Percentiles rank a stretch among this genome's conserved stretches.
Evolutionary conservation across 139 green algal species (phyloP).

Genomic region (Coccomyxa sp.): DNA sequence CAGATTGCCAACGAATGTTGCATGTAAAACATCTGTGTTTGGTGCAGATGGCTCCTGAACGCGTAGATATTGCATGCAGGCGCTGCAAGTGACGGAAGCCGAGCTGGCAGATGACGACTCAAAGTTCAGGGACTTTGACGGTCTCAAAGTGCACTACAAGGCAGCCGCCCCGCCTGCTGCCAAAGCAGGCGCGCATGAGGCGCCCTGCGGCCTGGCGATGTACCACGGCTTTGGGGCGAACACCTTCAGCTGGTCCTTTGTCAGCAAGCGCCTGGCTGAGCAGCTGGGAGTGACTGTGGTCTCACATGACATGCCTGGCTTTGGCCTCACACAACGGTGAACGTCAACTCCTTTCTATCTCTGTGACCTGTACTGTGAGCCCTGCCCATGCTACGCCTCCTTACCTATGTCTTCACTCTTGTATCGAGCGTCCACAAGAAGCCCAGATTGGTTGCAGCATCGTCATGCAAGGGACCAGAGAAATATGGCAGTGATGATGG

Average conservation of each 20-base stretch:
- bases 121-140: conserved; percentile 35
- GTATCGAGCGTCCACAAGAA: no score
- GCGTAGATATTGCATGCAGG: neutral
- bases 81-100: neutral
- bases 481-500: no score
- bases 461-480: no score
- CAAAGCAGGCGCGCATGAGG: neutral
- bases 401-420: no score
- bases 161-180: neutral
- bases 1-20: neutral
- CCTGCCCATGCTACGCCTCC: no score
- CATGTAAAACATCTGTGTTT: neutral
- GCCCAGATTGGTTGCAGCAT: no score
- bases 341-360: no score
- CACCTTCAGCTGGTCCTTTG: conserved; percentile 56
- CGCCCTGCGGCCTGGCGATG: conserved; percentile 45
- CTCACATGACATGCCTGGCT: conserved; percentile 80
- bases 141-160: conserved; percentile 49
- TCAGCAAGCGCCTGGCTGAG: conserved; percentile 45
- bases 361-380: no score
- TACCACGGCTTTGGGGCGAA: conserved; percentile 87
- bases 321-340: conserved; percentile 74
- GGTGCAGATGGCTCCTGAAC: neutral
- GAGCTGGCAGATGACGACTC: conserved; percentile 59
- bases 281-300: conserved; percentile 53